A percentile compares a stretch with the other conserved stretches of the same genome.
phyloP scores from a whole-genome alignment of 768 basidiomycete genomes.

The Crepidotus variabilis region DNA sequence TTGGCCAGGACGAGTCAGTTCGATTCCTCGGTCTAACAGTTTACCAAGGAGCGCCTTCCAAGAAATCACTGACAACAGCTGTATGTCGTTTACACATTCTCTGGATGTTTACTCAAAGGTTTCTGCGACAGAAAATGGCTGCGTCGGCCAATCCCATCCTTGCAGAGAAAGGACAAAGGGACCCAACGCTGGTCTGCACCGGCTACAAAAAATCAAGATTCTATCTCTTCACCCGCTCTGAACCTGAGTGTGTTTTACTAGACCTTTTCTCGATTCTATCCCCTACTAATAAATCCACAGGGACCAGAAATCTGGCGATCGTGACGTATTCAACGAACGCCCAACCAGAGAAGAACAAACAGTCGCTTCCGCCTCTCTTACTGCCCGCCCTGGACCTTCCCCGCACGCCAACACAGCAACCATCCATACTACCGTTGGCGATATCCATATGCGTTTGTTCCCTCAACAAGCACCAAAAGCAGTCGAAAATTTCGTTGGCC shows the following conservation, averaged over 20 bases:
- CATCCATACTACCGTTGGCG: constrained; percentile 94
- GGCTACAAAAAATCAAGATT: constrained; percentile 92
- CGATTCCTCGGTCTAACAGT: constrained; percentile 85
- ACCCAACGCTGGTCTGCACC: constrained; percentile 91
- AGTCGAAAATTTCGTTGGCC: constrained; percentile 97
- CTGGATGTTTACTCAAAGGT: not conserved
- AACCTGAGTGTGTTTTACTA: constrained; percentile 71
- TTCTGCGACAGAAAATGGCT: constrained; percentile 69
- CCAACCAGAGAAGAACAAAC: constrained; percentile 96
- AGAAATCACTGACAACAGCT: constrained; percentile 76
- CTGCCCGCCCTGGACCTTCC: constrained; percentile 53
- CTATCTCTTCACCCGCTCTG: constrained; percentile 89
- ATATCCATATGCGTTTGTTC: constrained; percentile 87
- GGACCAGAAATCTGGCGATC: constrained; percentile 82
- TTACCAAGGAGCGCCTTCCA: constrained; percentile 93
- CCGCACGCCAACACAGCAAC: constrained; percentile 76
- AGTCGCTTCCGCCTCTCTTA: constrained; percentile 62
- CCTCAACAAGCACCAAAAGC: constrained; percentile 91
- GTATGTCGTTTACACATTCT: constrained; percentile 35
- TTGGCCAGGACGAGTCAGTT: constrained; percentile 93
- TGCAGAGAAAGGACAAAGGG: constrained; percentile 76
- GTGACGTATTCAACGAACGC: constrained; percentile 97
- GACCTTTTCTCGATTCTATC: not conserved
- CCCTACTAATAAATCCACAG: constrained; percentile 29
- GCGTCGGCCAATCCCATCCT: constrained; percentile 95